These are phyloP conservation scores for Dictyostelium brefeldianum DNA, from an alignment of 78 protist species.

Conservation along the genomic window DNA sequence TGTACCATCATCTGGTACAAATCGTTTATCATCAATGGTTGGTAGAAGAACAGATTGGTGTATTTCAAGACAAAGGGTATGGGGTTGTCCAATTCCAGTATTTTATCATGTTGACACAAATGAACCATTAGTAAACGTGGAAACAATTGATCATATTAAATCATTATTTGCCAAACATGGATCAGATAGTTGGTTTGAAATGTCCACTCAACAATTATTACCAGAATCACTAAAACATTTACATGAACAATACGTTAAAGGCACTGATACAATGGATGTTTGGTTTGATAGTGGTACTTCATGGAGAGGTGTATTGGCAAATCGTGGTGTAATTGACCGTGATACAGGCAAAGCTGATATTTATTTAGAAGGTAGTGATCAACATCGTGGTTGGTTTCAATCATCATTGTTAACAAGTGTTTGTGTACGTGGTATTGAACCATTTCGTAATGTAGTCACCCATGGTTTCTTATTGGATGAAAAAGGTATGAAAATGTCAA, in stretches of 20 bases:
- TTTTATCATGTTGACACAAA: constrained; percentile 78
- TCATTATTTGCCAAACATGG: constrained; percentile 81
- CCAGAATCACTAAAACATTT: constrained; percentile 52
- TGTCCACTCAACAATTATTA: constrained; percentile 76
- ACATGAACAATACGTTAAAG: constrained; percentile 48
- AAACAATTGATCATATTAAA: constrained; percentile 82
- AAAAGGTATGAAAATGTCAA: constrained; percentile 92
- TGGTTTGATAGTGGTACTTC: constrained; percentile 97
- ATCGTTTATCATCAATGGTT: constrained; percentile 81
- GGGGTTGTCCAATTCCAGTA: constrained; percentile 98
- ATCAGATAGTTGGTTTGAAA: constrained; percentile 90
- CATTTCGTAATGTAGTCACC: constrained; percentile 89
- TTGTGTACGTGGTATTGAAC: constrained; percentile 75
- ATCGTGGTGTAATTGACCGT: constrained; percentile 34
- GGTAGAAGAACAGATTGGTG: constrained; percentile 94
- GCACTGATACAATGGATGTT: constrained; percentile 97
- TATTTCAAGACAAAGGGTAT: constrained; percentile 94
- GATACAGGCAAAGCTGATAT: constrained; percentile 85
- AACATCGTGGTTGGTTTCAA: constrained; percentile 99
- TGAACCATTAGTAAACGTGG: constrained; percentile 32
- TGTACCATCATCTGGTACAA: constrained; percentile 73
- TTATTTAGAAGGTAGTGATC: constrained; percentile 93
- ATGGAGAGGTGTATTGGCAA: constrained; percentile 87
- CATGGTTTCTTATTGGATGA: constrained; percentile 94
- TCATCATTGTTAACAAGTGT: constrained; percentile 87